Evolutionary conservation across 306 rosid genomes (phyloP), one percentile per base, ranked within the genome.

Genomic region (Glycine tomentella): DNA sequence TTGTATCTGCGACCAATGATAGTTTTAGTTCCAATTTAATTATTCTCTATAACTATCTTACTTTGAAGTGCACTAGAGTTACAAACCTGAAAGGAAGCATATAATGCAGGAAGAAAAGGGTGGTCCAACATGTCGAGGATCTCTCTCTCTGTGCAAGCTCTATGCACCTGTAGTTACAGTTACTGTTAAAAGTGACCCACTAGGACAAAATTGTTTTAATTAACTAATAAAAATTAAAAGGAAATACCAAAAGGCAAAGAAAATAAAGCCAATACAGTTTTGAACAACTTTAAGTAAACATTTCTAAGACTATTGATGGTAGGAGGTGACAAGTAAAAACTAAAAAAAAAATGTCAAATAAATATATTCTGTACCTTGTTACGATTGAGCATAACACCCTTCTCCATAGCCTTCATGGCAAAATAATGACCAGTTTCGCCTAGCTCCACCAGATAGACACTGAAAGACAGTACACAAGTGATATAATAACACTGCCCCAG

Each of bases 381-480:
- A 15, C 99, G 97, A 70, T 91, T 95, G 72, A 93, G 94, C 98
- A 95, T 95, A 72, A 88, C 81, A 36, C 83, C 75, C 84, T 94
- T 94, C 63, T 94, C 97, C 98, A 94, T 94, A 75, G 98, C 97
- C 84, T 94, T 94, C 98, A 94, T 94, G 82, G 98, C 97, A 77
- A 92, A 94, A 57, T 72, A 44, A 50, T 84, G 91, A 71, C 81
- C 90, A 66, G 89, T 90, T 86, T 89, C 98, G 71, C 85, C 62
- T 80, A 92, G 75, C 87, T 94, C 95, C 62, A 94, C 97, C 84
- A 92, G 81, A 82, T 92, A 94, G 72, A 94, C 95, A 74, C 97
- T 95, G 90, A 69, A 82, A 44, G 33, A 31, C 40, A 46, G 46
- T 55, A 72, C 53, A 56, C 9, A 68, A 61, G 53, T 82, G 62